A percentile compares a stretch with the other conserved stretches of the same genome.
phyloP scores from a whole-genome alignment of 345 rosid genomes.

The Passiflora organensis region DNA sequence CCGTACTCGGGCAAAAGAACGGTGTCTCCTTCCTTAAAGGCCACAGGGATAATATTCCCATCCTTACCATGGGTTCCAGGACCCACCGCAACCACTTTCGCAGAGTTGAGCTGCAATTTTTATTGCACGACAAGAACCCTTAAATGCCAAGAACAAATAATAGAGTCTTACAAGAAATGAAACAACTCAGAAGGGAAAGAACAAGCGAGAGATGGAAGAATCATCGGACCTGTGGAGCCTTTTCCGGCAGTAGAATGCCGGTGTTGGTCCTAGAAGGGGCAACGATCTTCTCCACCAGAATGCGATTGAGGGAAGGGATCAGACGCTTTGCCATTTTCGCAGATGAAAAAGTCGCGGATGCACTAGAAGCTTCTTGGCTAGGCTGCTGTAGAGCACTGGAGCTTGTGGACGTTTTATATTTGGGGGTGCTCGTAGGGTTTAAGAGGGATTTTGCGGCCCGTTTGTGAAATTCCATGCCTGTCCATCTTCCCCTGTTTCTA shows the following conservation, averaged over 20 bases:
- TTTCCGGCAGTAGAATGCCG: constrained; percentile 24
- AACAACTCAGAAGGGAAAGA: neutral
- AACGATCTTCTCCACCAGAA: constrained; percentile 26
- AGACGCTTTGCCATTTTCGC: constrained; percentile 20
- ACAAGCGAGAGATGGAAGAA: neutral
- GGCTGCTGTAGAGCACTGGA: no score
- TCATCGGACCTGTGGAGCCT: constrained; percentile 13
- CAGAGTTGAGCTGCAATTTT: constrained; percentile 16
- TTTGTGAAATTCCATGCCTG: no score
- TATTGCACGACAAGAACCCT: no score
- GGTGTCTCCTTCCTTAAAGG: constrained; percentile 24
- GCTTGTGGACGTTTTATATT: no score
- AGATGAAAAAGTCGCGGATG: no score
- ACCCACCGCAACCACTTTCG: constrained; percentile 24
- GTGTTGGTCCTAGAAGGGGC: constrained; percentile 23
- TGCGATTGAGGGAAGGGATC: constrained; percentile 18
- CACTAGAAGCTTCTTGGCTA: no score
- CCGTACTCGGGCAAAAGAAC: constrained; percentile 28
- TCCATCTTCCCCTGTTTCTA: no score
- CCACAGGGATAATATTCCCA: constrained; percentile 17
- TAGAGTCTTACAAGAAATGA: no score
- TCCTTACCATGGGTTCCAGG: constrained; percentile 21
- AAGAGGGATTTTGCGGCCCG: no score
- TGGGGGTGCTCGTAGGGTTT: no score
- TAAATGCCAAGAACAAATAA: no score